These are phyloP conservation scores for Taphrina wiesneri DNA, from an alignment of 1,139 yeast genomes.

Conservation along the genomic window DNA sequence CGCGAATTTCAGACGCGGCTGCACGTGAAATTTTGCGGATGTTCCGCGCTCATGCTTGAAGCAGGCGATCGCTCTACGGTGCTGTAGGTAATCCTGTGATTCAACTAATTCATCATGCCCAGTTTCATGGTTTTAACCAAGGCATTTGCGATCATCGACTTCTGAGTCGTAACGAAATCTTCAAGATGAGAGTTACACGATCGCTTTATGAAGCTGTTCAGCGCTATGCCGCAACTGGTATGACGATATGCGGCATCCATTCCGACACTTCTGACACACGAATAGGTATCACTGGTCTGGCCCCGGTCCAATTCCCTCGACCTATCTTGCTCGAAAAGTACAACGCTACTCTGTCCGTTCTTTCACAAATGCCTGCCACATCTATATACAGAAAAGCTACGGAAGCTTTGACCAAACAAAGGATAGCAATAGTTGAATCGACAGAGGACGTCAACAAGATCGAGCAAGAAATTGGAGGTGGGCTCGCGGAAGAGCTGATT, in stretches of 20 bases:
- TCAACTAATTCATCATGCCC: neutral
- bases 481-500: constrained; percentile 78
- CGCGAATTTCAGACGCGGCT: constrained; percentile 8
- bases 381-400: constrained; percentile 77
- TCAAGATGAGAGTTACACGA: constrained; percentile 12
- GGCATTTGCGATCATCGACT: neutral
- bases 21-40: neutral
- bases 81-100: neutral
- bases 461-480: constrained; percentile 75
- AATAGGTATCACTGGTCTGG: constrained; percentile 77
- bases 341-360: constrained; percentile 63
- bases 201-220: constrained; percentile 16
- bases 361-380: constrained; percentile 65
- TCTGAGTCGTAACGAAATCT: neutral
- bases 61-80: neutral
- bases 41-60: too few relatives aligned
- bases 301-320: constrained; percentile 80
- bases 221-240: constrained; percentile 32
- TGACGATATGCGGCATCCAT: neutral
- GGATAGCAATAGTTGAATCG: constrained; percentile 65
- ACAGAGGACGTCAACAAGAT: constrained; percentile 66
- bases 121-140: neutral
- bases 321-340: constrained; percentile 74
- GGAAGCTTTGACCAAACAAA: constrained; percentile 68
- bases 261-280: neutral